These are phyloP conservation scores for Kluyveromyces siamensis DNA, from an alignment of 805 yeast species.

Conservation along the genomic window DNA sequence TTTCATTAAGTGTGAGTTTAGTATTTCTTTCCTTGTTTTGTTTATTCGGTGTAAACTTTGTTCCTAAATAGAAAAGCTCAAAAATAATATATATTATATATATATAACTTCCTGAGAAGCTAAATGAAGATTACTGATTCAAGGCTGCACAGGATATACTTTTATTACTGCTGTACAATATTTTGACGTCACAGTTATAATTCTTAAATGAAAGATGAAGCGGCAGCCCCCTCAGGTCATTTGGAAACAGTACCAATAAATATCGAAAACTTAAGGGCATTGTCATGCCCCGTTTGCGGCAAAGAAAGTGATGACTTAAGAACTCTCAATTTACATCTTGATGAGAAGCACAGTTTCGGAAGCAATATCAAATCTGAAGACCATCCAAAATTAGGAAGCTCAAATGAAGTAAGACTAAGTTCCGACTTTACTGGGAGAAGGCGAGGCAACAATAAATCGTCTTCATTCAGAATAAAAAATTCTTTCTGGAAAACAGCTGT, in stretches of 20 bases:
- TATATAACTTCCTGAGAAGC: not conserved
- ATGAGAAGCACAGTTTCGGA: slow-evolving; percentile 47
- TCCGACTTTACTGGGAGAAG: slow-evolving; percentile 31
- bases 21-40: not conserved
- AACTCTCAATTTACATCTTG: slow-evolving; percentile 63
- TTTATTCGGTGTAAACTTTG: too few relatives aligned
- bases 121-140: not conserved
- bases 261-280: not conserved
- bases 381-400: not conserved
- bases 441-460: slow-evolving; percentile 1
- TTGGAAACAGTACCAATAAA: not conserved
- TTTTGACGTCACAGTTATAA: not conserved
- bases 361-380: slow-evolving; percentile 7
- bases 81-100: too few relatives aligned
- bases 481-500: slow-evolving; percentile 32
- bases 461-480: slow-evolving; percentile 35
- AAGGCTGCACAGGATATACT: not conserved
- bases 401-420: not conserved
- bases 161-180: too few relatives aligned
- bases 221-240: not conserved
- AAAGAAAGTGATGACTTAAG: slow-evolving; percentile 44
- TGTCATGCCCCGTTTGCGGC: slow-evolving; percentile 61
- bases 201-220: not conserved
- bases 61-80: not conserved
- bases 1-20: not conserved